Evolutionary conservation across 805 yeast species (phyloP), one percentile per base, ranked within the genome.

Genomic region (Ogataea paradorogensis): DNA sequence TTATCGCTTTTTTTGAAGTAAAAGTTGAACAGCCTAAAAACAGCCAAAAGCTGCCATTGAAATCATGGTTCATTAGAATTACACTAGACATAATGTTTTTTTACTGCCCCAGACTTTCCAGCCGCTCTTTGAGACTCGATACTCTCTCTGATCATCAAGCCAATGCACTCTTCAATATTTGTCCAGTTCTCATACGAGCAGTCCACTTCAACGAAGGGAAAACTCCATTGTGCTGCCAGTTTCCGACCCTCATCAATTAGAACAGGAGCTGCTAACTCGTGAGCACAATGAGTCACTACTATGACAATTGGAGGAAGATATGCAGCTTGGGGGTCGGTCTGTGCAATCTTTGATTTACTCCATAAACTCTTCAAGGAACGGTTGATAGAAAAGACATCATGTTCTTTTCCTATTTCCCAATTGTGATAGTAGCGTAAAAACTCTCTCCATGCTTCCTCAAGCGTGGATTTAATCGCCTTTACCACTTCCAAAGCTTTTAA

Each of bases 361-460:
- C 86, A 79, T 45, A 81, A 63, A 45, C 67, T 76, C 43, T 74
- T 78, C 27, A 84, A 53, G 3, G 81, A 76, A 36, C 73, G 67
- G 43, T 80, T 71, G 22, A 84, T 50, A 0, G 84, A 78, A 50
- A 77, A 80, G 0, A 80, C 69, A 53, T 84, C 93, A 28, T 75
- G 73, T 55, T 84, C 93, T 51, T 76, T 69, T 3, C 88, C 87
- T 29, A 66, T 65, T 35, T 77, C 73, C 83, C 87, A 79, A 24
- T 67, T 66, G 16, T 61, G 64, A 45, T 73, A 72, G 53, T 76
- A 84, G 8, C 69, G 66, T 38, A 73, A 58, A 52, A 71, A 84
- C 52, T 82, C 89, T 24, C 65, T 69, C 93, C 93, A 84, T 1
- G 90, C 91, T 45, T 83, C 88, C 9, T 70, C 68, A 15, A 84